Conservation (phyloP, 2,329 filamentous ascomycete species). For the Dactylellina haptotyla region DNA sequence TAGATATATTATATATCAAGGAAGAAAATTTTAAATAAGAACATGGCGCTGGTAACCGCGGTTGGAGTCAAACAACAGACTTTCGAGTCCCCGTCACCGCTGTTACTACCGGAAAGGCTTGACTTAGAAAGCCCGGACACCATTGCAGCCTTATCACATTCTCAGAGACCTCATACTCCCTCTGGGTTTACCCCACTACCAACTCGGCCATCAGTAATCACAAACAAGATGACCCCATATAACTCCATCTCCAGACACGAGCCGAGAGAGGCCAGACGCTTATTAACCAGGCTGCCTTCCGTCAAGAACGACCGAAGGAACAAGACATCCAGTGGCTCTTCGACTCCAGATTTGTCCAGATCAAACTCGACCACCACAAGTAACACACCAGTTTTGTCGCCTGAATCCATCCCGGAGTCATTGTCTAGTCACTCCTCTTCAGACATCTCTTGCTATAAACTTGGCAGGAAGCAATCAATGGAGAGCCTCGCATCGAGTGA, state of each 20-base stretch:
- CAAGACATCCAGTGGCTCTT: slow-evolving; percentile 39
- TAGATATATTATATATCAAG: slow-evolving; percentile 31
- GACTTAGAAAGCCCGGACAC: slow-evolving; percentile 37
- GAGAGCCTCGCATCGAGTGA: slow-evolving; percentile 48
- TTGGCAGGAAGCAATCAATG: slow-evolving; percentile 52
- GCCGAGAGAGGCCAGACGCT: slow-evolving; percentile 30
- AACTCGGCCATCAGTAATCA: slow-evolving; percentile 48
- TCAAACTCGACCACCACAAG: slow-evolving; percentile 48
- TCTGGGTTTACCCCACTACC: slow-evolving; percentile 51
- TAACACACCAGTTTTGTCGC: slow-evolving; percentile 44
- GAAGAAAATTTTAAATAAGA: slow-evolving; percentile 28
- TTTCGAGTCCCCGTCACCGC: slow-evolving; percentile 40
- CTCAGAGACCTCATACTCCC: background rate
- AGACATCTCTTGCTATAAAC: slow-evolving; percentile 41
- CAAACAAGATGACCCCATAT: slow-evolving; percentile 52
- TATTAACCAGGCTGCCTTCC: slow-evolving; percentile 45
- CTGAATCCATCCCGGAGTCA: slow-evolving; percentile 33
- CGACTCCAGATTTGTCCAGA: slow-evolving; percentile 48
- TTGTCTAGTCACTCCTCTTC: slow-evolving; percentile 37
- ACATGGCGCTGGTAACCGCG: slow-evolving; percentile 32
- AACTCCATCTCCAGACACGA: slow-evolving; percentile 43
- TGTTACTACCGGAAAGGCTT: slow-evolving; percentile 51
- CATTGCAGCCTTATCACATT: slow-evolving; percentile 39
- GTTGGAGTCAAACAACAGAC: slow-evolving; percentile 26
- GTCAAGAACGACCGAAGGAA: slow-evolving; percentile 50